These are phyloP conservation scores for Agrocybe praecox DNA, from an alignment of 768 basidiomycete genomes.

Conservation along the genomic window DNA sequence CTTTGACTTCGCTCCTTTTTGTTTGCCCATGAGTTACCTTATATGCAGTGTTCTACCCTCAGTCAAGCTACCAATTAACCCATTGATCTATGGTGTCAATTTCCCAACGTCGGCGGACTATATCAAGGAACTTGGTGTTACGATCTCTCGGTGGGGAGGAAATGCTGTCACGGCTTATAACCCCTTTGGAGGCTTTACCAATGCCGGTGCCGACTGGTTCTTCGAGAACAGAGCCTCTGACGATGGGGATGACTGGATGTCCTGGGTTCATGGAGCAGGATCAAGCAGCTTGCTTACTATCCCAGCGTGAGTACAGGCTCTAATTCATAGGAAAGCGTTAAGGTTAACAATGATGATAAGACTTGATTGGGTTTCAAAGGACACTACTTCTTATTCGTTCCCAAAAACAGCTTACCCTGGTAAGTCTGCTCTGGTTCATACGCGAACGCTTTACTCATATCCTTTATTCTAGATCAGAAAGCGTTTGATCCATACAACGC, in stretches of 20 bases:
- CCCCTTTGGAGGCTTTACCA: conserved; percentile 50
- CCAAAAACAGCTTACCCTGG: conserved; percentile 45
- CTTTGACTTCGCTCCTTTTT: too few relatives aligned
- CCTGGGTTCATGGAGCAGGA: conserved; percentile 49
- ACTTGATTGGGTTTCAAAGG: conserved; percentile 60
- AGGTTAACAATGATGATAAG: conserved; percentile 22
- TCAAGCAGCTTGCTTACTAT: conserved; percentile 45
- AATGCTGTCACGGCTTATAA: conserved; percentile 60
- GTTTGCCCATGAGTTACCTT: background rate
- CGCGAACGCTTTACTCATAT: background rate
- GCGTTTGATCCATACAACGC: conserved; percentile 49
- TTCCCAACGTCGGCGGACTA: conserved; percentile 50
- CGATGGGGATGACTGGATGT: conserved; percentile 47
- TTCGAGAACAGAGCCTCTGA: conserved; percentile 51
- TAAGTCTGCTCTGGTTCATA: conserved; percentile 14
- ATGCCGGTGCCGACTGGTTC: conserved; percentile 58
- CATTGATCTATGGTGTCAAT: conserved; percentile 55
- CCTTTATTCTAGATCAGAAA: conserved; percentile 35
- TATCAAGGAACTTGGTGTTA: conserved; percentile 49
- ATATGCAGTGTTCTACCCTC: conserved; percentile 33
- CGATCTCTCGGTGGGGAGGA: conserved; percentile 56
- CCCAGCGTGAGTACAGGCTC: conserved; percentile 43
- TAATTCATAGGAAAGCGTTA: background rate
- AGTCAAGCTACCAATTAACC: conserved; percentile 40
- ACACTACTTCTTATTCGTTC: conserved; percentile 54